Base-by-base conservation (phyloP, 768 basidiomycete species). In the Podaxis carcinomalis region DNA sequence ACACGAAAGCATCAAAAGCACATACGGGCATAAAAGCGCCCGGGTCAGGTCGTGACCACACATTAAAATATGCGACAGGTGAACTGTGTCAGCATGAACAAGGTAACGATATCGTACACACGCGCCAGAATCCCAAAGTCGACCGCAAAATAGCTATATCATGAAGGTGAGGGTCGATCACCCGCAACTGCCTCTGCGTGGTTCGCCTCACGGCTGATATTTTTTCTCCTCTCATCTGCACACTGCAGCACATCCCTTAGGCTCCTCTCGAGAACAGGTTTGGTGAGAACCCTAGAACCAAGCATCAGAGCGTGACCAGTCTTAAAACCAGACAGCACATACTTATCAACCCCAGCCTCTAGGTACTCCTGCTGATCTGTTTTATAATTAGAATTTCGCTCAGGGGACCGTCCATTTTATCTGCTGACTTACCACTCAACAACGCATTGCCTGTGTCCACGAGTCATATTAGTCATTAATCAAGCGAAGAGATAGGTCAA, bases 311-410 rank as follows among this genome's bases (percentile, higher is more conserved):
- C 56, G 52, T 56, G 27, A 51, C 51, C 35, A 44, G 13, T 35
- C 36, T 50, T 50, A 62, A 32, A 56, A 6, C 16, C 46, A 32
- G 50, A 62, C 21, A 53, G 2, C 21, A 75, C 85, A 62, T 72
- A 90, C 89, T 83, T 79, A 74, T 92, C 86, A 49, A 83, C 90
- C 28, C 90, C 90, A 3, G 91, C 90, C 10, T 82, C 82, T 9
- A 87, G 74, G 70, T 90, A 93, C 69, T 90, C 88, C 51, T 84
- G 78, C 73, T 93, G 90, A 69, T 91, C 90, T 61, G 46, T 61
- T 54, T 47, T 76, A 79, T 71, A 52, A 73, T 72, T 44, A 56
- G 56, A 62, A 11, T 39, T 42, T 32, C 53, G 28, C 57, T 50
- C 46, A n/a, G 44, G 42, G 44, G 35, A 35, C 23, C 55, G 58